Evolutionary conservation across 192 early-diverging fungal genomes (phyloP).

Genomic region (Backusella sp.): DNA sequence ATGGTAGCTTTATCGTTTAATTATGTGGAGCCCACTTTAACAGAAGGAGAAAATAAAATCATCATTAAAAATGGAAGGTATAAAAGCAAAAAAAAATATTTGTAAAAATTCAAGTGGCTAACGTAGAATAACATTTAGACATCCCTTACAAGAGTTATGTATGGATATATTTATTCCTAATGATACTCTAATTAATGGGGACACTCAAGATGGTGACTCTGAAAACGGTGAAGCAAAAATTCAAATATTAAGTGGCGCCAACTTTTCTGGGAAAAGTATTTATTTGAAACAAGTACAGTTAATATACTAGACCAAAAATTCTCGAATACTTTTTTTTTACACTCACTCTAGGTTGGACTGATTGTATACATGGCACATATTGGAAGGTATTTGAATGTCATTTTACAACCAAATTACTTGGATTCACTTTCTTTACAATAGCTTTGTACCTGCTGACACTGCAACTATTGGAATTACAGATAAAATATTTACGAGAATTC

Average conservation of each 20-base stretch:
- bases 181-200: slow-evolving; percentile 48
- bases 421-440: slow-evolving; percentile 10
- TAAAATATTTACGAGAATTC: slow-evolving; percentile 74
- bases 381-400: slow-evolving; percentile 47
- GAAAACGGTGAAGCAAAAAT: slow-evolving; percentile 27
- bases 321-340: background rate
- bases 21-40: slow-evolving; percentile 59
- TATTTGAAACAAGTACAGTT: slow-evolving; percentile 61
- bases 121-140: slow-evolving; percentile 39
- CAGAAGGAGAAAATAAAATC: slow-evolving; percentile 46
- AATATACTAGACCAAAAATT: background rate
- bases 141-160: slow-evolving; percentile 61
- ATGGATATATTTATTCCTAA: slow-evolving; percentile 73
- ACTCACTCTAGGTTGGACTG: slow-evolving; percentile 58
- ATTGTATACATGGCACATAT: slow-evolving; percentile 89
- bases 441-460: slow-evolving; percentile 76
- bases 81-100: background rate
- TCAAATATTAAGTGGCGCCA: slow-evolving; percentile 78
- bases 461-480: slow-evolving; percentile 76
- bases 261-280: slow-evolving; percentile 81
- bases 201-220: slow-evolving; percentile 1
- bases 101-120: background rate
- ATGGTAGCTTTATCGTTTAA: slow-evolving; percentile 53
- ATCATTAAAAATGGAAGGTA: slow-evolving; percentile 70
- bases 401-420: background rate